Evolutionary conservation across 1,284 basidiomycete genomes (phyloP), one percentile per base, ranked within the genome.

Genomic region (Tilletia setariae): DNA sequence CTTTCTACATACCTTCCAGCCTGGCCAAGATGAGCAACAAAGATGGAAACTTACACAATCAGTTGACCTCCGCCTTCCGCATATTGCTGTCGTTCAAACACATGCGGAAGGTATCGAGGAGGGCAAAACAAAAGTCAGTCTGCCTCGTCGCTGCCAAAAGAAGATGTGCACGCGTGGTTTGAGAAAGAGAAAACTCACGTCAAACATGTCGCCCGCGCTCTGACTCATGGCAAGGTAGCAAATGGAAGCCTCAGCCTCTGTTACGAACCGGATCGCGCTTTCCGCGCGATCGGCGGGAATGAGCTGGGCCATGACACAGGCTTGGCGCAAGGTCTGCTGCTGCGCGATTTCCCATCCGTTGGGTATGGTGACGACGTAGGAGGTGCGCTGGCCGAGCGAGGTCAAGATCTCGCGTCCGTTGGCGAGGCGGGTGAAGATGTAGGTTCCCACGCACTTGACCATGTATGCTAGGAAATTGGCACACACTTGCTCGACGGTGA

Each of bases 261-360:
- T 69, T 1, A 69, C 68, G 64, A 69, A 69, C 9, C 68, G 64
- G 30, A 69, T 69, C 30, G 56, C 56, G 13, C 65, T 53, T 25
- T 69, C 68, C 11, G 65, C 62, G 1, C 68, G 64, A 23, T 69
- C 68, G 11, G 68, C 65, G 11, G 68, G 64, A 40, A 69, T 65
- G 51, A 69, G 65, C 51, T 69, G 68, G n/a, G 68, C 68, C 49
- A 51, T 65, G 35, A 69, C 66, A 49, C 68, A 69, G 6, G 68
- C 68, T 30, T 69, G 68, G 8, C 68, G 64, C 19, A 69, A 51
- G 6, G 66, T 51, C 51, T 69, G 68, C 53, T 69, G 68, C 49
- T 69, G 68, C 16, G 64, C 64, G 7, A 69, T 46, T 28, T 69
- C 68, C 68, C 68, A 69, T 21, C 68, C 68, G 44, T 64, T 64